Conservation (phyloP, 2,329 filamentous ascomycete genomes). For the Chaetomium sp. region DNA sequence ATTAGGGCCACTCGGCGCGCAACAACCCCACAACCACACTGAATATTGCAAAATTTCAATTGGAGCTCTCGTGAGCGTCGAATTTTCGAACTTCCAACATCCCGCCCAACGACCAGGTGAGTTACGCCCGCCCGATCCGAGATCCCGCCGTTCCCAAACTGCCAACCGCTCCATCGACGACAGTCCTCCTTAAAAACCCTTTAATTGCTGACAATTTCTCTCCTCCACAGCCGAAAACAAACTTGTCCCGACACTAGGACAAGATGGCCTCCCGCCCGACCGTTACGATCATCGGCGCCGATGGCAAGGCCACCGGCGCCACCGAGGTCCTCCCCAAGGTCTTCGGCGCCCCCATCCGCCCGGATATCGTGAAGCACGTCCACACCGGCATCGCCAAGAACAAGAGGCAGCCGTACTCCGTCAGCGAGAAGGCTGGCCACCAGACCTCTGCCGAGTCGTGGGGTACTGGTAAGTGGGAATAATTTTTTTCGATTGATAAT, state of each 20-base stretch:
- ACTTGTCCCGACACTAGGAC: constrained; percentile 27
- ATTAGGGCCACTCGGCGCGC: constrained; percentile 22
- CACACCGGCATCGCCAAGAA: constrained; percentile 99
- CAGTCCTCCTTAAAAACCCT: neutral
- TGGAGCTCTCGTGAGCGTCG: constrained; percentile 20
- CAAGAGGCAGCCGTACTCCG: constrained; percentile 98
- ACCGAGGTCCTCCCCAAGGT: constrained; percentile 92
- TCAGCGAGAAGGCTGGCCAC: constrained; percentile 99
- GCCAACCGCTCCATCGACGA: neutral
- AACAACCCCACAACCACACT: constrained; percentile 23
- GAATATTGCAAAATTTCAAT: constrained; percentile 28
- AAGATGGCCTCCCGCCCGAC: constrained; percentile 95
- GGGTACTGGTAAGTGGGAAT: constrained; percentile 34
- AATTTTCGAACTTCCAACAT: constrained; percentile 23
- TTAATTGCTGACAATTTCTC: constrained; percentile 12
- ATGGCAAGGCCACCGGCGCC: constrained; percentile 85
- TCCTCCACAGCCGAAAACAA: constrained; percentile 15
- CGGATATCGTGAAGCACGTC: constrained; percentile 98
- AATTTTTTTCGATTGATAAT: too few species aligned
- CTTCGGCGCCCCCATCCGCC: constrained; percentile 95
- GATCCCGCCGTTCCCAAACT: neutral
- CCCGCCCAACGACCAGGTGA: constrained; percentile 24
- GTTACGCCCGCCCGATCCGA: constrained; percentile 8
- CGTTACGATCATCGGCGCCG: constrained; percentile 93
- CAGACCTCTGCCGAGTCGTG: constrained; percentile 99